Conservation (phyloP, 169 alveolate genomes). For the Ichthyophthirius multifiliis region DNA sequence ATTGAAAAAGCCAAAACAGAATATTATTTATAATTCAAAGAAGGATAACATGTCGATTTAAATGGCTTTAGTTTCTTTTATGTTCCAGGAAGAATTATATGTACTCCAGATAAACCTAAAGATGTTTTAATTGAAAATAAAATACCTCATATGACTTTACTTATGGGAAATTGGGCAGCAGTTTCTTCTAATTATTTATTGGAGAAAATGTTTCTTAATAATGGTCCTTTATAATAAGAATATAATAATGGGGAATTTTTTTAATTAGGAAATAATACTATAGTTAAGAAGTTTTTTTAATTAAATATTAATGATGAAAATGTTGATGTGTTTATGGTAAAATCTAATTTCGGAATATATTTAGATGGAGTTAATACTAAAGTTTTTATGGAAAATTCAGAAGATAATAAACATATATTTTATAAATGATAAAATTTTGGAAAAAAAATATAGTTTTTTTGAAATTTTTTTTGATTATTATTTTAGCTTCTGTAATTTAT, state of each 20-base stretch:
- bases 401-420: too few species aligned
- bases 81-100: conserved; percentile 14
- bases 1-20: not conserved
- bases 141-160: not conserved
- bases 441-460: too few species aligned
- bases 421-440: too few species aligned
- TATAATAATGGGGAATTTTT: not conserved
- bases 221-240: not conserved
- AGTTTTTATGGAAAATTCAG: too few species aligned
- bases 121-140: not conserved
- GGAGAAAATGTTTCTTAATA: not conserved
- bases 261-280: not conserved
- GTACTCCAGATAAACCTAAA: conserved; percentile 14
- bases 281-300: not conserved
- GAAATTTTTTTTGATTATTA: too few species aligned
- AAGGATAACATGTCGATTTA: not conserved
- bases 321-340: conserved; percentile 13
- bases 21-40: not conserved
- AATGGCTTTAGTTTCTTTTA: not conserved
- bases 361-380: too few species aligned
- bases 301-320: not conserved
- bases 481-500: too few species aligned
- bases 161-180: conserved; percentile 17
- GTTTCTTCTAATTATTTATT: not conserved
- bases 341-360: too few species aligned